phyloP scores from a whole-genome alignment of 495 filamentous ascomycete genomes.

The Penicillium cataractarum region DNA sequence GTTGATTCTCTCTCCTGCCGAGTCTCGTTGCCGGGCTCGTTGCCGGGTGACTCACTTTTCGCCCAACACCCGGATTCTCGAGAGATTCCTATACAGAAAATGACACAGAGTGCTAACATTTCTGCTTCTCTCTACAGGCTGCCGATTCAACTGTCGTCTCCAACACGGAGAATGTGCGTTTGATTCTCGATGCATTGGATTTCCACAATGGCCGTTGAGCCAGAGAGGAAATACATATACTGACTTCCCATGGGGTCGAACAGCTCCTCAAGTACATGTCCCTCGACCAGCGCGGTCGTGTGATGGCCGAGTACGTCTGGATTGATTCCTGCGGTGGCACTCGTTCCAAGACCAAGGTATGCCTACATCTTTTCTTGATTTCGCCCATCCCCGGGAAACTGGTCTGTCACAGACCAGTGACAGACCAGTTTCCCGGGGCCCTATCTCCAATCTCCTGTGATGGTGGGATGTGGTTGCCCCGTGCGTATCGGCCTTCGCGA shows the following conservation, averaged over 20 bases:
- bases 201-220: constrained; percentile 41
- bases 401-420: too few species aligned
- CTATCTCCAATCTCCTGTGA: not conserved
- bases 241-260: constrained; percentile 38
- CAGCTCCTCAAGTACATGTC: constrained; percentile 91
- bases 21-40: not conserved
- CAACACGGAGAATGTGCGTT: constrained; percentile 71
- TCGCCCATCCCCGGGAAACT: not conserved
- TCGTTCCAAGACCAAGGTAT: constrained; percentile 91
- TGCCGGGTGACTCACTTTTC: constrained; percentile 16
- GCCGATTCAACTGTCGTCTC: constrained; percentile 61
- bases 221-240: constrained; percentile 45
- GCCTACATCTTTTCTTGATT: constrained; percentile 33
- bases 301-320: constrained; percentile 98
- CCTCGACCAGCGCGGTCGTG: constrained; percentile 82
- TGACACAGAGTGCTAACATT: not conserved
- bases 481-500: constrained; percentile 23
- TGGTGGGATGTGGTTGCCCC: constrained; percentile 18
- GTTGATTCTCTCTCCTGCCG: constrained; percentile 19
- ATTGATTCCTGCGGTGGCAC: constrained; percentile 78
- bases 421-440: not conserved
- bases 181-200: constrained; percentile 36
- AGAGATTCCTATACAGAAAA: not conserved
- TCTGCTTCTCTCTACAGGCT: constrained; percentile 38
- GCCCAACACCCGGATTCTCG: not conserved